Conservation (phyloP, 768 basidiomycete species). For the Rhizopogon rudus region DNA sequence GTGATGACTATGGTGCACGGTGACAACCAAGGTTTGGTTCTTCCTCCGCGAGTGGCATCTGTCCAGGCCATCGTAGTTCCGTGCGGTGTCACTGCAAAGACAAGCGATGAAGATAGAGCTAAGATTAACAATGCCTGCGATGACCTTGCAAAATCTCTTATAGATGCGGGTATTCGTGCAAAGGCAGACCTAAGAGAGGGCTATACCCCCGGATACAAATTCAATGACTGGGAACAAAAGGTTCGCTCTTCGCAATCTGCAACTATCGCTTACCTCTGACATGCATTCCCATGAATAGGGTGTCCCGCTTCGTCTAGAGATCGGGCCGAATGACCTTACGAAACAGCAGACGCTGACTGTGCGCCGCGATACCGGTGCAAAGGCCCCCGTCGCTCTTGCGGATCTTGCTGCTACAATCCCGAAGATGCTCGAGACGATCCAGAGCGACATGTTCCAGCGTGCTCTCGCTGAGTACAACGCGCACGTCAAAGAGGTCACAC, state of each 20-base stretch:
- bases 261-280: not conserved
- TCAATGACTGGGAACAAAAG: slow-evolving; percentile 99
- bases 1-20: slow-evolving; percentile 99
- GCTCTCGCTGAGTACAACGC: slow-evolving; percentile 73
- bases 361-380: slow-evolving; percentile 74
- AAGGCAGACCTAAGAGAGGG: slow-evolving; percentile 92
- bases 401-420: slow-evolving; percentile 49
- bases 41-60: slow-evolving; percentile 95
- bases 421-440: slow-evolving; percentile 77
- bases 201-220: slow-evolving; percentile 98
- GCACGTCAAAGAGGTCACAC: slow-evolving; percentile 65
- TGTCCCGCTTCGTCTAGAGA: slow-evolving; percentile 94
- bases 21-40: slow-evolving; percentile 94
- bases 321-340: slow-evolving; percentile 88
- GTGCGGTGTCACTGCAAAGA: slow-evolving; percentile 89
- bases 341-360: slow-evolving; percentile 80
- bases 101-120: slow-evolving; percentile 58
- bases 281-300: slow-evolving; percentile 45
- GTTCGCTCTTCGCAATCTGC: slow-evolving; percentile 31
- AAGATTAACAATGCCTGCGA: slow-evolving; percentile 75
- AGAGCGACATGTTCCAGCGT: slow-evolving; percentile 78
- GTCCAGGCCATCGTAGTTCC: slow-evolving; percentile 91
- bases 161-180: slow-evolving; percentile 71
- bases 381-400: slow-evolving; percentile 47
- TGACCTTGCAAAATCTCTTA: slow-evolving; percentile 67